Conservation (phyloP, 1,139 yeast genomes). For the Meyerozyma elateridarum region DNA sequence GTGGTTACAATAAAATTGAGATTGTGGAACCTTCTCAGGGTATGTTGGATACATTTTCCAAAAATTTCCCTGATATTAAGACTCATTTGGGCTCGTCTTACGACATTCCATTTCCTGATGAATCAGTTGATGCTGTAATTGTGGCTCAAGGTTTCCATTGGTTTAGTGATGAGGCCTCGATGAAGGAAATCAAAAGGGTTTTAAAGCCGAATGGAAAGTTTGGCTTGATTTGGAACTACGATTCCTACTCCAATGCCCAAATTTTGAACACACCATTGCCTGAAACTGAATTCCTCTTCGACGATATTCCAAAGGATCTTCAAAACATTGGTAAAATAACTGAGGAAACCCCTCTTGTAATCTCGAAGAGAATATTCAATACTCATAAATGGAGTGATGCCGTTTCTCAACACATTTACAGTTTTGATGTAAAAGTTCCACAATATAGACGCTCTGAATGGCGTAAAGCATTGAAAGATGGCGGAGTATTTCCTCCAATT, state of each 20-base stretch:
- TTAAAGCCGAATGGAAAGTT: constrained; percentile 45
- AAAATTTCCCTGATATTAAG: constrained; percentile 45
- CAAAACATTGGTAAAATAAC: constrained; percentile 6
- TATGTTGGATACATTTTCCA: constrained; percentile 46
- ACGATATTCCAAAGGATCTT: constrained; percentile 8
- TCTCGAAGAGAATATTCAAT: constrained; percentile 12
- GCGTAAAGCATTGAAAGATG: constrained; percentile 35
- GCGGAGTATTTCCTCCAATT: constrained; percentile 16
- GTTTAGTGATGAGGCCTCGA: constrained; percentile 51
- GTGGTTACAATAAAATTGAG: constrained; percentile 38
- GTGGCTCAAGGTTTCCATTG: constrained; percentile 68
- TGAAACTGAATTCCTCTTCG: constrained; percentile 11
- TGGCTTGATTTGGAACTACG: constrained; percentile 63
- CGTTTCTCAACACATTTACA: constrained; percentile 23
- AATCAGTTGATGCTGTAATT: constrained; percentile 47
- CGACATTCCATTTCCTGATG: constrained; percentile 42
- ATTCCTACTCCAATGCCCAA: constrained; percentile 17
- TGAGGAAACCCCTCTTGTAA: constrained; percentile 8
- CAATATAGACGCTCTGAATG: constrained; percentile 54
- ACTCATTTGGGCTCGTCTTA: constrained; percentile 43
- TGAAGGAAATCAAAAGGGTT: constrained; percentile 49
- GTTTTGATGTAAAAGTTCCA: constrained; percentile 43
- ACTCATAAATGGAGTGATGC: constrained; percentile 23
- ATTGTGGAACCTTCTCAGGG: constrained; percentile 61
- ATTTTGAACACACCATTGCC: constrained; percentile 8